Base-by-base conservation (phyloP, 768 basidiomycete species). In the Collybiopsis luxurians region DNA sequence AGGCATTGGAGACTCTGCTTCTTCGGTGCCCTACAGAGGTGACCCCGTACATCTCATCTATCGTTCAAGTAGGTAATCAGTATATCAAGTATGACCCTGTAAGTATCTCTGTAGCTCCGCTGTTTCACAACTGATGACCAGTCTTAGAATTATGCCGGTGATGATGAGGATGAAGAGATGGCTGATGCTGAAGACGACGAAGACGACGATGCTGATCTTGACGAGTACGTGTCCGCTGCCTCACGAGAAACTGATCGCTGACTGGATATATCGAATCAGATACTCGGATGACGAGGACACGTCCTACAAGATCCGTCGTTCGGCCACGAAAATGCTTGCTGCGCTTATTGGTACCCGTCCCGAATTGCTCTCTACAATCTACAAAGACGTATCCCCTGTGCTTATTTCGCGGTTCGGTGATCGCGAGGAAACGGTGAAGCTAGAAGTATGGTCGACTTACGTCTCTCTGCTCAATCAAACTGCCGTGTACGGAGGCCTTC, bases 241-340 rank as follows among this genome's bases (percentile, higher is more conserved):
- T 52, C 13, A 34, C 13, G 48, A 39, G 15, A 26, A 46, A 26
- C 44, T 31, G 40, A 43, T 31, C 46, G n/a, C n/a, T 67, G 4
- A 64, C 53, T 28, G 24, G 52, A 6, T 13, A 4, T 34, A 3
- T 12, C 12, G 15, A 19, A 10, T 26, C 61, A 95, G 92, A 60
- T 98, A 97, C 70, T 94, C 93, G 5, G 97, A 99, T 63, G 97
- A 99, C 57, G 97, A 98, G 69, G 97, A 99, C 66, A 92, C 90
- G 11, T 98, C 96, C 0, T 98, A 97, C 82, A 98, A 98, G 71
- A 92, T 97, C 56, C 89, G 97, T 61, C 86, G 97, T 44, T 88
- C 92, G 6, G 89, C 97, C 6, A 93, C 95, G 17, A 98, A 98
- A 69, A 77, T 98, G 3, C 79, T 98, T 15, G 76, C 87, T 27